Evolutionary conservation across 371 early-diverging fungal genomes (phyloP).

Genomic region (Mucor racemosus): DNA sequence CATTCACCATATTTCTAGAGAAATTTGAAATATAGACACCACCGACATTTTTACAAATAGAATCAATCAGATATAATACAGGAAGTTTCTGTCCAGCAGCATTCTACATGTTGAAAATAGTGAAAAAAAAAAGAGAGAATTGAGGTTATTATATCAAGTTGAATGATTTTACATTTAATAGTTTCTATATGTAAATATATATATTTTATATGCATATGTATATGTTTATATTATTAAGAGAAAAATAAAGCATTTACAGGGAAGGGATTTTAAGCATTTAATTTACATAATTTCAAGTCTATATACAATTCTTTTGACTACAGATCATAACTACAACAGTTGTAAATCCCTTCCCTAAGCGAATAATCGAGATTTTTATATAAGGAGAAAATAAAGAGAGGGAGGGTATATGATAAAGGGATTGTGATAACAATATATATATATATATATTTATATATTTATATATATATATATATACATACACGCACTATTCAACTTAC

Average conservation of each 20-base stretch:
- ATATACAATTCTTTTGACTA: background rate
- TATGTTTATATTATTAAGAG: slow-evolving; percentile 4
- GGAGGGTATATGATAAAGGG: background rate
- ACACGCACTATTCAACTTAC: slow-evolving; percentile 56
- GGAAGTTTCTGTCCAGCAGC: slow-evolving; percentile 83
- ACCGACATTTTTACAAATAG: slow-evolving; percentile 91
- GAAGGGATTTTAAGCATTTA: slow-evolving; percentile 2
- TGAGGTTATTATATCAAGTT: slow-evolving; percentile 2
- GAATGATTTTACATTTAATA: background rate
- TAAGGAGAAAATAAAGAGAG: background rate
- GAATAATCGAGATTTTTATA: background rate
- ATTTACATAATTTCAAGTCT: background rate
- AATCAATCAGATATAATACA: slow-evolving; percentile 89
- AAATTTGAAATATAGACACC: slow-evolving; percentile 75
- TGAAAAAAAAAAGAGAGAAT: slow-evolving; percentile 1
- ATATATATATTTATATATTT: too few relatives aligned
- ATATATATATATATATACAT: too few relatives aligned
- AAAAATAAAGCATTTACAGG: background rate
- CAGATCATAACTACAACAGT: background rate
- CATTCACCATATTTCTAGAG: slow-evolving; percentile 67
- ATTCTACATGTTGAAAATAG: slow-evolving; percentile 52
- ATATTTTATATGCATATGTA: background rate
- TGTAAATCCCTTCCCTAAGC: slow-evolving; percentile 1
- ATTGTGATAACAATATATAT: background rate
- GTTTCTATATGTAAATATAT: slow-evolving; percentile 7